Evolutionary conservation across 805 yeast genomes (phyloP).

Genomic region (Kazachstania martiniae): DNA sequence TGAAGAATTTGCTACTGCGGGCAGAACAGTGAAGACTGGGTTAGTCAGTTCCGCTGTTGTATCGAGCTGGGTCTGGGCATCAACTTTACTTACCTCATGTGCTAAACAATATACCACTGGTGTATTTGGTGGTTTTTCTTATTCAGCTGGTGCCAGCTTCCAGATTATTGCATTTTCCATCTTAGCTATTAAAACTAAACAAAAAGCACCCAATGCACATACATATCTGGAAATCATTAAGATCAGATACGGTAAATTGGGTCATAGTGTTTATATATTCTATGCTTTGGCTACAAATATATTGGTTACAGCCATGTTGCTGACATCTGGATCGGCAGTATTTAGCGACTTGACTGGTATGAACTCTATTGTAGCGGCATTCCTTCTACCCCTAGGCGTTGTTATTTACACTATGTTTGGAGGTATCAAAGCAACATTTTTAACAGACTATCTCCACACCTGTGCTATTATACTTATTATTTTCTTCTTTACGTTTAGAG

Average conservation of each 20-base stretch:
- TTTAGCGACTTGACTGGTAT: constrained; percentile 73
- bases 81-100: constrained; percentile 62
- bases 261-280: constrained; percentile 61
- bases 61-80: constrained; percentile 92
- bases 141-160: constrained; percentile 86
- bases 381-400: constrained; percentile 73
- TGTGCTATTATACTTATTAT: constrained; percentile 69
- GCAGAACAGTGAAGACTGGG: constrained; percentile 77
- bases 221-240: constrained; percentile 79
- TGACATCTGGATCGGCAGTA: constrained; percentile 85
- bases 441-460: constrained; percentile 42
- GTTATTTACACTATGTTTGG: constrained; percentile 45
- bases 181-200: constrained; percentile 79
- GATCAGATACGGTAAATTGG: constrained; percentile 66
- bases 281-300: constrained; percentile 84
- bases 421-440: not conserved
- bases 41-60: constrained; percentile 85
- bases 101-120: constrained; percentile 75
- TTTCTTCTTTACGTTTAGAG: constrained; percentile 68
- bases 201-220: constrained; percentile 85
- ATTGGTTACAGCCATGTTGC: constrained; percentile 83
- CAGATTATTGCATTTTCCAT: constrained; percentile 82
- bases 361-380: constrained; percentile 71
- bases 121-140: constrained; percentile 68
- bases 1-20: constrained; percentile 90